Conservation (phyloP, 2,329 filamentous ascomycete species). For the Hansfordia pulvinata region DNA sequence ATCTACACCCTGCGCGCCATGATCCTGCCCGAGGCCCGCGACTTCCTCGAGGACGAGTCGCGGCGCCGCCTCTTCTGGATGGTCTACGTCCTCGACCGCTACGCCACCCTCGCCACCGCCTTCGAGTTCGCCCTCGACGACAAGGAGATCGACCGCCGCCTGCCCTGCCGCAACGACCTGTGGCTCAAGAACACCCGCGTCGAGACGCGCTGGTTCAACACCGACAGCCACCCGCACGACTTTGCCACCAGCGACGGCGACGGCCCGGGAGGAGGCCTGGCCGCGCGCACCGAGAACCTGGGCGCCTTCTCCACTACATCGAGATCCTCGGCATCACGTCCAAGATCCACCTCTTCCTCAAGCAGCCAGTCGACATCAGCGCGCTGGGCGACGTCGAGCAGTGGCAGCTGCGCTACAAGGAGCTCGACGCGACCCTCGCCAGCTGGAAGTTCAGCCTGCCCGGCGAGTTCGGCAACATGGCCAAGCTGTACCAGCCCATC, state of each 20-base stretch:
- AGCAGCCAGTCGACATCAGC: constrained; percentile 79
- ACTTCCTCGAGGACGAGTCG: constrained; percentile 84
- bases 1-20: constrained; percentile 84
- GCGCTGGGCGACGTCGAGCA: constrained; percentile 72
- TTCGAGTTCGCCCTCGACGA: constrained; percentile 87
- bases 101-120: constrained; percentile 79
- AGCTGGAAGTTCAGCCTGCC: constrained; percentile 78
- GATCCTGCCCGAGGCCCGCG: constrained; percentile 67
- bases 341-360: constrained; percentile 77
- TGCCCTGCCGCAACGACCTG: constrained; percentile 78
- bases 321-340: constrained; percentile 81
- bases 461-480: constrained; percentile 72
- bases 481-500: constrained; percentile 58
- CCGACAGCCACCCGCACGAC: constrained; percentile 36
- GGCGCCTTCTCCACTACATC: constrained; percentile 85
- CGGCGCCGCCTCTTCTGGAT: constrained; percentile 83
- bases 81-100: constrained; percentile 81
- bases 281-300: constrained; percentile 73
- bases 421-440: constrained; percentile 67
- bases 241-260: constrained; percentile 52
- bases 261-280: no score
- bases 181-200: constrained; percentile 76
- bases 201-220: constrained; percentile 70
- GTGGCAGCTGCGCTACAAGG: constrained; percentile 80
- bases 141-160: constrained; percentile 73